Conservation (phyloP, 106 monocot genomes). For the Allium cepa region DNA sequence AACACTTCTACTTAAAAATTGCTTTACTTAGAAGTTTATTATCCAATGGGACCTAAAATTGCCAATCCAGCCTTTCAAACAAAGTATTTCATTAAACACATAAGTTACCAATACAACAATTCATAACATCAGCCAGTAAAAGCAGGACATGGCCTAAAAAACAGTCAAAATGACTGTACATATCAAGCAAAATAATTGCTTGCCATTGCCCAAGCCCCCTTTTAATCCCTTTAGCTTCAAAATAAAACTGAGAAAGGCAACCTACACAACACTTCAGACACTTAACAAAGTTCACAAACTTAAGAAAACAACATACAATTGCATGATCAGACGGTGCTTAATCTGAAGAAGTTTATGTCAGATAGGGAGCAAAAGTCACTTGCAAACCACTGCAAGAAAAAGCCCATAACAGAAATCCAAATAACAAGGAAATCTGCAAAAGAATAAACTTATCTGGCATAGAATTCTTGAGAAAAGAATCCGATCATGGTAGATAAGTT, state of each 20-base stretch:
- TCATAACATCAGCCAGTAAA: conserved; percentile 14
- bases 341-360: conserved; percentile 11
- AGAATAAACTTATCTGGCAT: conserved; percentile 11
- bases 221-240: conserved; percentile 13
- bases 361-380: neutral
- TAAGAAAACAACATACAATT: conserved; percentile 1
- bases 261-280: neutral
- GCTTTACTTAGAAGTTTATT: no score
- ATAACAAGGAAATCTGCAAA: conserved; percentile 31
- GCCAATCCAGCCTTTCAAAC: no score
- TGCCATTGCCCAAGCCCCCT: conserved; percentile 22
- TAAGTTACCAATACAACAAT: conserved; percentile 12
- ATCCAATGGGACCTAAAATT: no score
- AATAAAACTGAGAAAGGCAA: conserved; percentile 45
- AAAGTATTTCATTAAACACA: no score
- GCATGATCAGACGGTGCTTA: conserved; percentile 18
- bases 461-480: conserved; percentile 21
- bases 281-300: conserved; percentile 6
- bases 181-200: conserved; percentile 14
- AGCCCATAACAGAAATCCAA: conserved; percentile 21
- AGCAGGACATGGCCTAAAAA: conserved; percentile 7
- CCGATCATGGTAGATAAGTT: conserved; percentile 12
- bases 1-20: no score
- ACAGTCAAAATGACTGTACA: conserved; percentile 22
- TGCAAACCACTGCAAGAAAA: conserved; percentile 15